These are phyloP conservation scores for Solanum virginianum DNA, from an alignment of 257 asterid genomes.

Conservation along the genomic window DNA sequence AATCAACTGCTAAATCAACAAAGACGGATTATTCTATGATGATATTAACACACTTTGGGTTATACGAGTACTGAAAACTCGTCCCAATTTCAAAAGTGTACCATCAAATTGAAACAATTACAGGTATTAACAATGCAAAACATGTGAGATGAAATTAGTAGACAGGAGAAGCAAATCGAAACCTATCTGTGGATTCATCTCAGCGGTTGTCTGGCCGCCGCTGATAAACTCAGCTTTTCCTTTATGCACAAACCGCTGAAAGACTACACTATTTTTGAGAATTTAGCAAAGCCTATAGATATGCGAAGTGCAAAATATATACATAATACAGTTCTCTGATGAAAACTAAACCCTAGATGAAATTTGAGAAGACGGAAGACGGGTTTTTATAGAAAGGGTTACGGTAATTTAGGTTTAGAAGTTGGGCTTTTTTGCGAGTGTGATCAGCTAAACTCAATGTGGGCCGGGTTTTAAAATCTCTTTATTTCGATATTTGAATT, in stretches of 20 bases:
- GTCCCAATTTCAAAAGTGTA: neutral
- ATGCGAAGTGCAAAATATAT: neutral
- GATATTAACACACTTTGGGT: conserved; percentile 1
- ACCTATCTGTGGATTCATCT: conserved; percentile 17
- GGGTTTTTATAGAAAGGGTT: neutral
- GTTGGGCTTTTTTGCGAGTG: neutral
- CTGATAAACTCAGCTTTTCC: conserved; percentile 5
- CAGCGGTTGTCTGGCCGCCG: conserved; percentile 25
- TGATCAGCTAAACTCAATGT: neutral
- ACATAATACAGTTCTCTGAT: neutral
- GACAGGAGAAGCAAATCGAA: neutral
- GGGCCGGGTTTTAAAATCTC: neutral
- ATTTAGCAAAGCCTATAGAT: neutral
- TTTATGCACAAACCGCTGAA: neutral
- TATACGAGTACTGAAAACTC: conserved; percentile 1
- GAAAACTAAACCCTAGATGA: neutral
- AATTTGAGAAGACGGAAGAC: neutral
- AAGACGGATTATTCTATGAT: conserved; percentile 5
- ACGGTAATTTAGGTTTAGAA: neutral
- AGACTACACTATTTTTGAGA: neutral
- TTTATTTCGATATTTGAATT: too few species aligned
- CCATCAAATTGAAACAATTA: neutral
- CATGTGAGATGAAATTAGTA: conserved; percentile 11
- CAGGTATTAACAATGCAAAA: neutral
- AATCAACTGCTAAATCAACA: neutral